A percentile compares a stretch with the other conserved stretches of the same genome.
Evolutionary conservation across 805 yeast species (phyloP).

Genomic region (Sugiyamaella chiloensis): DNA sequence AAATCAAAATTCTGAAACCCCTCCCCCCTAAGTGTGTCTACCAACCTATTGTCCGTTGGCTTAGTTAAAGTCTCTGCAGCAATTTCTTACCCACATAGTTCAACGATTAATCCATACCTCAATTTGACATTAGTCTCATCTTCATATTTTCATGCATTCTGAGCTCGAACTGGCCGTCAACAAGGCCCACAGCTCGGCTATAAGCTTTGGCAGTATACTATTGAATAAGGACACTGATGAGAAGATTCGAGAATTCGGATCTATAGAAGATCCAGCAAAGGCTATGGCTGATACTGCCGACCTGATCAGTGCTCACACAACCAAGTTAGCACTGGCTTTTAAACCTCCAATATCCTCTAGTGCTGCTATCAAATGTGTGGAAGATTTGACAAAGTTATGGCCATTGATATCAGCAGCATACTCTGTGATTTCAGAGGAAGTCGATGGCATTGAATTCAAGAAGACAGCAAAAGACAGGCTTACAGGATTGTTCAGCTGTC

Average conservation of each 20-base stretch:
- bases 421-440: background rate
- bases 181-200: background rate
- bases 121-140: no score
- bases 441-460: background rate
- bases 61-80: no score
- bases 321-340: conserved; percentile 71
- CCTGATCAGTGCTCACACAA: conserved; percentile 68
- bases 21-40: no score
- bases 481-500: background rate
- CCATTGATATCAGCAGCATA: background rate
- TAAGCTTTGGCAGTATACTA: background rate
- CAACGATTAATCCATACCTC: no score
- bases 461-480: conserved; percentile 1
- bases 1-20: no score
- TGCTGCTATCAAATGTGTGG: conserved; percentile 50
- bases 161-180: background rate
- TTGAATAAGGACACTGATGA: background rate
- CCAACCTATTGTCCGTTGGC: no score
- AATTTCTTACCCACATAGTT: no score
- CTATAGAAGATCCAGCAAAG: conserved; percentile 43
- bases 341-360: conserved; percentile 52
- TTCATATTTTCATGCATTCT: no score
- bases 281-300: conserved; percentile 60
- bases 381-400: conserved; percentile 30
- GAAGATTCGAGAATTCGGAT: background rate